Evolutionary conservation across 305 asterid species (phyloP).

Genomic region (Rubia balearica): DNA sequence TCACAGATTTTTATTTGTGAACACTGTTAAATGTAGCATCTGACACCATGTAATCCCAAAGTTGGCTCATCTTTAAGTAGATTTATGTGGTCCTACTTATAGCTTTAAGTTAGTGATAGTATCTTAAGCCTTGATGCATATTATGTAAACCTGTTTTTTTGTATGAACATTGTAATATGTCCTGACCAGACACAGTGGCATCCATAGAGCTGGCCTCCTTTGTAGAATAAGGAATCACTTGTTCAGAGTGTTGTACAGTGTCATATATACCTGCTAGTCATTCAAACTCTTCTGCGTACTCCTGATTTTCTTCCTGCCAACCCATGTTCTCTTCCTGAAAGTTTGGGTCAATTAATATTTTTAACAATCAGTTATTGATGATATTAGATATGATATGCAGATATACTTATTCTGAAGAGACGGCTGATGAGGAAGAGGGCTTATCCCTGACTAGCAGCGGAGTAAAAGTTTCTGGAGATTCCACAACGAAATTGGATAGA

Average conservation of each 20-base stretch:
- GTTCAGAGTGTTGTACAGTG: not conserved
- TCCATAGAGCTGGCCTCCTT: too few relatives aligned
- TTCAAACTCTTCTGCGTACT: not conserved
- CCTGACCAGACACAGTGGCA: not conserved
- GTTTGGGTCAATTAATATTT: not conserved
- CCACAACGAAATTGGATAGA: slow-evolving; percentile 47
- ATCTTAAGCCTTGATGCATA: not conserved
- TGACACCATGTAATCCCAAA: slow-evolving; percentile 10
- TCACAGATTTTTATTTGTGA: slow-evolving; percentile 3
- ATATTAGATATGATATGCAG: slow-evolving; percentile 29
- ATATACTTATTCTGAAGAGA: slow-evolving; percentile 63
- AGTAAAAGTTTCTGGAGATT: slow-evolving; percentile 56
- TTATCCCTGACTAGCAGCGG: slow-evolving; percentile 57
- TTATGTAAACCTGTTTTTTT: not conserved
- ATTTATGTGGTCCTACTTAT: not conserved
- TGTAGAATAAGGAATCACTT: not conserved
- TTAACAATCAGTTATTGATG: not conserved
- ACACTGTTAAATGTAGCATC: not conserved
- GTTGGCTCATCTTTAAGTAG: slow-evolving; percentile 3
- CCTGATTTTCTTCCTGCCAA: not conserved
- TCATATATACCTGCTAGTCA: not conserved
- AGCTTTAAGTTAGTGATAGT: not conserved
- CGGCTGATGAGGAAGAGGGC: slow-evolving; percentile 76
- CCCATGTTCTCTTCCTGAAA: not conserved
- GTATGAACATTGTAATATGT: not conserved